Evolutionary conservation across 2,329 filamentous ascomycete species (phyloP), one percentile per base, ranked within the genome.

Genomic region (Tolypocladium tropicale): DNA sequence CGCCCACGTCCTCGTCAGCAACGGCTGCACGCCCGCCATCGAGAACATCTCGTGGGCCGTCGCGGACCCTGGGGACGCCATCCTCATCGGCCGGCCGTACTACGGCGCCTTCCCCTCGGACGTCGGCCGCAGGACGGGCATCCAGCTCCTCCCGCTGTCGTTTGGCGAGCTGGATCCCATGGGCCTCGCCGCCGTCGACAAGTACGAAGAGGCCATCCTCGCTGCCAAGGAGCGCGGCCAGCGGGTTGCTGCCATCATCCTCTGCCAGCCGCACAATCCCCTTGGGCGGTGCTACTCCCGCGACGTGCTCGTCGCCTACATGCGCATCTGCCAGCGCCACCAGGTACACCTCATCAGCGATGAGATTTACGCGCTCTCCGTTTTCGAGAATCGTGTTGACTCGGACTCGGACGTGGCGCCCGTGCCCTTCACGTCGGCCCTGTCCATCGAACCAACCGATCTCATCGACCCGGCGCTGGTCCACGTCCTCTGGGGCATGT

Each of bases 261-360:
- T 82, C 3, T 77, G 76, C 53, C 71, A 79, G 53, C 76, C 78
- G 2, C 77, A 80, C 54, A 80, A 81, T 56, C 78, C 78, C 0
- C 68, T 81, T 1, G 78, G 78, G 0, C 67, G 74, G 6, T 78
- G 76, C 63, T 78, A 78, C 59, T 57, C 75, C 4, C 69, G 68
- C 3, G 62, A 65, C 3, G 67, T 69, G 5, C 59, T 81, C 10
- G 58, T 73, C 6, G 66, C 65, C 4, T 62, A 78, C 9, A 73
- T 81, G 70, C 65, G 63, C 21, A 61, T 83, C 34, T 83, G 80
- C 60, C 61, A 70, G 49, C 68, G 72, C 55, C 67, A 82, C 59
- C 57, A 70, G 3, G 66, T 83, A 5, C 79, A 84, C 60, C 67
- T 84, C 39, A 73, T 84, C 64, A 76, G 74, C 60, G 72, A 76